Evolutionary conservation across 305 asterid genomes (phyloP).

Genomic region (Fraxinus paxiana): DNA sequence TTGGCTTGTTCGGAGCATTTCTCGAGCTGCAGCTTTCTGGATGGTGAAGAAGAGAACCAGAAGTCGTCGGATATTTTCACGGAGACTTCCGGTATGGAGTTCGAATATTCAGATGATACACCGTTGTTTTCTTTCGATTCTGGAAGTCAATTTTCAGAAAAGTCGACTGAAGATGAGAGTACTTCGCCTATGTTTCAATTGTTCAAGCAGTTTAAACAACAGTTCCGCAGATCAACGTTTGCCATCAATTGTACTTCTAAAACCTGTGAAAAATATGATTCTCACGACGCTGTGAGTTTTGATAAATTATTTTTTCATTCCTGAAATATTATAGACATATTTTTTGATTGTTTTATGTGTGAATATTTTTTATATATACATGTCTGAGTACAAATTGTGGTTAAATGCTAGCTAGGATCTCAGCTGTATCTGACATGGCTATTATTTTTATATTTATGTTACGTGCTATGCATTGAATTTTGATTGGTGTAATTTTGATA

Average conservation of each 20-base stretch:
- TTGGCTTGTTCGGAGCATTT: constrained; percentile 75
- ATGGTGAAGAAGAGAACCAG: constrained; percentile 33
- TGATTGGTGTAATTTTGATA: neutral
- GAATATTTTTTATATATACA: neutral
- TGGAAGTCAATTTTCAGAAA: constrained; percentile 87
- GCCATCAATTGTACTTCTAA: constrained; percentile 6
- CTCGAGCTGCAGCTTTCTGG: constrained; percentile 38
- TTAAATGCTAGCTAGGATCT: neutral
- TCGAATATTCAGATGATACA: constrained; percentile 49
- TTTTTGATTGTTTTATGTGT: neutral
- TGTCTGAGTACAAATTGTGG: neutral
- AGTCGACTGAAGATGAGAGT: constrained; percentile 48
- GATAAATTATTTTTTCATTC: neutral
- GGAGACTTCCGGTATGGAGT: constrained; percentile 47
- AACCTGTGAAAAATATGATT: constrained; percentile 32
- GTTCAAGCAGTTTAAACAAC: constrained; percentile 56
- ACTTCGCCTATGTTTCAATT: constrained; percentile 64
- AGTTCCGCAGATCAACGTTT: constrained; percentile 55
- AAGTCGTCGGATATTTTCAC: constrained; percentile 47
- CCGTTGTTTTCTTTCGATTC: constrained; percentile 55
- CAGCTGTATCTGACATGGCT: neutral
- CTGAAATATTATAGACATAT: neutral
- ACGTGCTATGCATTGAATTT: neutral
- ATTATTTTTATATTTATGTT: neutral
- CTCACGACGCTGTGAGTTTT: constrained; percentile 52